Conservation (phyloP, 768 basidiomycete species). For the Hebeloma cylindrosporum region DNA sequence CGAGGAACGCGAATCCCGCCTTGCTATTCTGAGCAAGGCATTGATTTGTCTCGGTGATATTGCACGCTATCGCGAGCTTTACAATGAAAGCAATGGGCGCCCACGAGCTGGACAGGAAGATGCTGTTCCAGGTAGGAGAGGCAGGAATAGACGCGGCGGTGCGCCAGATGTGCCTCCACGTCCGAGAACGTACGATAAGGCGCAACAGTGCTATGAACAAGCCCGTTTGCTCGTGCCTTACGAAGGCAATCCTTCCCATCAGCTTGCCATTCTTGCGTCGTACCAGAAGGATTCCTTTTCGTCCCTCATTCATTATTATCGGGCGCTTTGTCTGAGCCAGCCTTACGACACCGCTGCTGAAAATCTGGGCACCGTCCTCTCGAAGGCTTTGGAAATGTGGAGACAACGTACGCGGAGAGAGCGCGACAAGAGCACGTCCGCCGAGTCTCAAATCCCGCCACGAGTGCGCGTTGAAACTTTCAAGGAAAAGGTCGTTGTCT, state of each 20-base stretch:
- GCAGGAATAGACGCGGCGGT: slow-evolving; percentile 50
- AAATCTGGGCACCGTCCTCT: slow-evolving; percentile 75
- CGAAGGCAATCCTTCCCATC: slow-evolving; percentile 94
- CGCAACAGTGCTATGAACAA: slow-evolving; percentile 81
- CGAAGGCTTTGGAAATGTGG: slow-evolving; percentile 64
- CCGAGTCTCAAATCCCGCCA: slow-evolving; percentile 40
- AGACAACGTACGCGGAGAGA: slow-evolving; percentile 43
- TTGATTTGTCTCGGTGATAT: slow-evolving; percentile 93
- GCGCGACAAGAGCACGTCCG: slow-evolving; percentile 30
- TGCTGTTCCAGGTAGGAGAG: slow-evolving; percentile 38
- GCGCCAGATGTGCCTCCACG: slow-evolving; percentile 50
- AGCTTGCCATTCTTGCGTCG: slow-evolving; percentile 88
- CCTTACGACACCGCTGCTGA: slow-evolving; percentile 88
- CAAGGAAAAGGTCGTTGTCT: slow-evolving; percentile 70
- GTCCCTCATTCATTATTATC: slow-evolving; percentile 84
- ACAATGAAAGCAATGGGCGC: slow-evolving; percentile 72
- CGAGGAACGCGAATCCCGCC: slow-evolving; percentile 57
- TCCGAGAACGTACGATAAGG: slow-evolving; percentile 69
- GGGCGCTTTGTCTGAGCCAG: slow-evolving; percentile 81
- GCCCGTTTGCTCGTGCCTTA: slow-evolving; percentile 80
- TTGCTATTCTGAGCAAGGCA: slow-evolving; percentile 83
- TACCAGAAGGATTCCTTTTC: slow-evolving; percentile 83
- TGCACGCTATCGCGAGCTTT: slow-evolving; percentile 89
- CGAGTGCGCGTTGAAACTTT: slow-evolving; percentile 59
- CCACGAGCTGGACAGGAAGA: slow-evolving; percentile 70